Base-by-base conservation (phyloP, 2,329 filamentous ascomycete species). In the Ophiosphaerella herpotricha region DNA sequence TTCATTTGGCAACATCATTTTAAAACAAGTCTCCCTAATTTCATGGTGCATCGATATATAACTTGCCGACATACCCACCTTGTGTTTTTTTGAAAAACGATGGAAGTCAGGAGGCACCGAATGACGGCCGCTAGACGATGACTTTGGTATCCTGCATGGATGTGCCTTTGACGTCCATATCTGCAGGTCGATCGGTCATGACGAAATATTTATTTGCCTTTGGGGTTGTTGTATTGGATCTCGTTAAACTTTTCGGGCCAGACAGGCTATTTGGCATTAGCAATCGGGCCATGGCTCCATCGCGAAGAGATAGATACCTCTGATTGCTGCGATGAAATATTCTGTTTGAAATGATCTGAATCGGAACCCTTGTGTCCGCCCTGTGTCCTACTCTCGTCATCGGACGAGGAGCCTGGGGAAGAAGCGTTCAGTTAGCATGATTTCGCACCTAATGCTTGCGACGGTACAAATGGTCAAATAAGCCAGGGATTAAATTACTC, bases 181-280 rank as follows among this genome's bases (percentile, higher is more conserved):
- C 18, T 5, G 18, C 18, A 23, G 33, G n/a, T 38, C 45, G 38
- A 16, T 36, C 9, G 18, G 5, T 36, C 31, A 21, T 18, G 31
- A 5, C 6, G 16, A 6, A 13, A 24, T 23, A 48, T 23, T 55
- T 57, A 71, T 69, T 72, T 72, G 48, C 67, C 64, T 59, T 71
- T 71, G 41, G 63, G 58, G 41, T 71, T 67, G 48, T 63, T 60
- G 51, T 58, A 58, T 37, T 69, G 66, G 38, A 59, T 51, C 54
- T 72, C 62, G 55, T 72, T 65, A 46, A 71, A 71, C 50, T 70
- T 70, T 13, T 40, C 43, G 1, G 65, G 64, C 54, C 56, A 67
- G 18, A 70, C 60, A 37, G 50, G 46, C 62, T 66, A 21, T 9
- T 33, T 39, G n/a, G 14, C n/a, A 13, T 32, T 33, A 55, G 50